Evolutionary conservation across 768 basidiomycete species (phyloP).

Genomic region (Jaapia argillacea): DNA sequence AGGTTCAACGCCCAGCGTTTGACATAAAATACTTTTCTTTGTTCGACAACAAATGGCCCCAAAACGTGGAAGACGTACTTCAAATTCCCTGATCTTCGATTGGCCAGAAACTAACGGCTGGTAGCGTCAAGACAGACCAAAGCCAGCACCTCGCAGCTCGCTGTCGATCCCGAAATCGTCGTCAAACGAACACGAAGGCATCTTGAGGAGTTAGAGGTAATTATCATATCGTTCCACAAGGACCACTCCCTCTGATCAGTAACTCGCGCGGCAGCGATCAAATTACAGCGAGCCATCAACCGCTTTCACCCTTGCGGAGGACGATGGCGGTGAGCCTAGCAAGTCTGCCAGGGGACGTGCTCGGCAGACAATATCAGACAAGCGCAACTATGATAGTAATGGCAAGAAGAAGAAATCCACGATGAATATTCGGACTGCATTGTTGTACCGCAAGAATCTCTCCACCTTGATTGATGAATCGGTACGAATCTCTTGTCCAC

Average conservation of each 20-base stretch:
- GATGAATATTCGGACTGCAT: conserved; percentile 70
- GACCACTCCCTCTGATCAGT: conserved; percentile 1
- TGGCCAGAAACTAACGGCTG: not conserved
- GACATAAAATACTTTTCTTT: not conserved
- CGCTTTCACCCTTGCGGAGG: conserved; percentile 26
- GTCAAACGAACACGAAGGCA: conserved; percentile 69
- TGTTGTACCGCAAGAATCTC: conserved; percentile 78
- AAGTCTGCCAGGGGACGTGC: conserved; percentile 55
- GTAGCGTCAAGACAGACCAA: not conserved
- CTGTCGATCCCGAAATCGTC: conserved; percentile 51
- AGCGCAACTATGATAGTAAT: conserved; percentile 47
- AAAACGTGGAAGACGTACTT: not conserved
- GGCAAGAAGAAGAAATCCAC: conserved; percentile 69
- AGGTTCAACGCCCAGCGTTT: too few species aligned
- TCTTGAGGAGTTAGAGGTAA: conserved; percentile 79
- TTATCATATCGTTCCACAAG: conserved; percentile 6
- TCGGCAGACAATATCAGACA: conserved; percentile 73
- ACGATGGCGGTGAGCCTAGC: conserved; percentile 34
- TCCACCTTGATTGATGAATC: conserved; percentile 69
- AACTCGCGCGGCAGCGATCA: conserved; percentile 40
- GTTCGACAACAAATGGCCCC: not conserved
- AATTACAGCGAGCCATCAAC: conserved; percentile 60
- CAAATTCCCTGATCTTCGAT: not conserved
- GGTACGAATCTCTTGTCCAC: conserved; percentile 31
- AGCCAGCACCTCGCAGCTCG: not conserved